A percentile compares a stretch with the other conserved stretches of the same genome.
Conservation (phyloP, 1,284 basidiomycete species). For the Leccinum griseonigrum region DNA sequence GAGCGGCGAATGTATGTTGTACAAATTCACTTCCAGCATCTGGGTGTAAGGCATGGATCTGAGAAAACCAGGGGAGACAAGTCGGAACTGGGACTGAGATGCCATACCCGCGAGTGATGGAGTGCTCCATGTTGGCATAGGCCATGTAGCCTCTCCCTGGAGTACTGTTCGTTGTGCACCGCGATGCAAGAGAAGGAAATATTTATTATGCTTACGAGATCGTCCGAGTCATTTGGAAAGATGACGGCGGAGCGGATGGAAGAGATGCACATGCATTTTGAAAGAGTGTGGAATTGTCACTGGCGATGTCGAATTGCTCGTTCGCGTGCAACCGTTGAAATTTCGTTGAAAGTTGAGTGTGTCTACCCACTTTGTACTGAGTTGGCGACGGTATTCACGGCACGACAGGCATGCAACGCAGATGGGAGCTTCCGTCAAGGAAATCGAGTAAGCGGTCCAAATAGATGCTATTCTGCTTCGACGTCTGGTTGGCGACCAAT, state of each 20-base stretch:
- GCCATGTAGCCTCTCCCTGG: constrained; percentile 41
- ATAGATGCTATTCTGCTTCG: constrained; percentile 34
- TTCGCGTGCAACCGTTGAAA: constrained; percentile 77
- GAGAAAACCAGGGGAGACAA: not conserved
- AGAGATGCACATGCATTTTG: constrained; percentile 63
- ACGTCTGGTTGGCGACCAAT: constrained; percentile 1
- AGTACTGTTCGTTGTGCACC: constrained; percentile 21
- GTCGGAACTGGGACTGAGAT: constrained; percentile 41
- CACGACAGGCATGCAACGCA: constrained; percentile 79
- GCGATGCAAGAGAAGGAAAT: constrained; percentile 8
- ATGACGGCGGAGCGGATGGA: constrained; percentile 80
- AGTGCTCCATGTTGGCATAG: constrained; percentile 41
- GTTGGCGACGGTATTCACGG: not conserved
- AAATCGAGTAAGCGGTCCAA: constrained; percentile 85
- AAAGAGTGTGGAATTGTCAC: constrained; percentile 88
- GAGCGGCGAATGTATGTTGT: no score
- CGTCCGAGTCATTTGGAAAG: constrained; percentile 66
- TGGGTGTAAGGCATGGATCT: constrained; percentile 1
- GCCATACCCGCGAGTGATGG: constrained; percentile 48
- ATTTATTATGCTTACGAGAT: constrained; percentile 42
- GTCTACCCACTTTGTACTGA: not conserved
- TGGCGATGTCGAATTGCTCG: constrained; percentile 74
- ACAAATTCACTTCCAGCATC: constrained; percentile 25
- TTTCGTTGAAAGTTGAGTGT: constrained; percentile 59
- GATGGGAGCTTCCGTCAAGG: constrained; percentile 80